Conservation (phyloP, 306 rosid genomes). For the Argentina anserina region DNA sequence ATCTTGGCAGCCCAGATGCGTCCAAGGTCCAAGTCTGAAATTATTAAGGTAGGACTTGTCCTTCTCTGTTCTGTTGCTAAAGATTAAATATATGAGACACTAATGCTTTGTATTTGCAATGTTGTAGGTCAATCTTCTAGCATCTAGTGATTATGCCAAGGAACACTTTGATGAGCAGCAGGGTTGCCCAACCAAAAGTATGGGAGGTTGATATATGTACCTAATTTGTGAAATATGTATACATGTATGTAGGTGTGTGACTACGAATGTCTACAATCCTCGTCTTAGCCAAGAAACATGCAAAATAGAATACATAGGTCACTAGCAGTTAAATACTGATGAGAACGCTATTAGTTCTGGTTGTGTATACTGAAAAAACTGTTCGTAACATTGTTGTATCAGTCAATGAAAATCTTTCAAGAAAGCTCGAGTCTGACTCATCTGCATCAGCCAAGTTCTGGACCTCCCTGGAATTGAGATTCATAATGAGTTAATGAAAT, state of each 20-base stretch:
- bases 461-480: neutral
- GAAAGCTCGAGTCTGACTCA: neutral
- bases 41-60: slow-evolving; percentile 52
- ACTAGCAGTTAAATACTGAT: neutral
- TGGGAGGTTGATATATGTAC: slow-evolving; percentile 59
- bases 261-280: neutral
- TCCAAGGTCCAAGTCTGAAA: slow-evolving; percentile 70
- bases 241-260: neutral
- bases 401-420: neutral
- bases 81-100: neutral
- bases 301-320: neutral
- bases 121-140: slow-evolving; percentile 62
- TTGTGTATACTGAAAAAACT: neutral
- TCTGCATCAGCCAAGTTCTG: neutral
- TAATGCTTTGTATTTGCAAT: neutral
- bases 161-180: slow-evolving; percentile 32
- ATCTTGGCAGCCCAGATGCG: slow-evolving; percentile 76
- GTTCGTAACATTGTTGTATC: neutral
- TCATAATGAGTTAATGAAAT: neutral
- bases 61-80: slow-evolving; percentile 5
- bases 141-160: slow-evolving; percentile 41
- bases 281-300: neutral
- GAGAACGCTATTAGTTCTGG: neutral
- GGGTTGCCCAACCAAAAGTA: slow-evolving; percentile 39
- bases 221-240: neutral